Evolutionary conservation across 805 yeast species (phyloP).

Genomic region (Metschnikowia vanudenii): DNA sequence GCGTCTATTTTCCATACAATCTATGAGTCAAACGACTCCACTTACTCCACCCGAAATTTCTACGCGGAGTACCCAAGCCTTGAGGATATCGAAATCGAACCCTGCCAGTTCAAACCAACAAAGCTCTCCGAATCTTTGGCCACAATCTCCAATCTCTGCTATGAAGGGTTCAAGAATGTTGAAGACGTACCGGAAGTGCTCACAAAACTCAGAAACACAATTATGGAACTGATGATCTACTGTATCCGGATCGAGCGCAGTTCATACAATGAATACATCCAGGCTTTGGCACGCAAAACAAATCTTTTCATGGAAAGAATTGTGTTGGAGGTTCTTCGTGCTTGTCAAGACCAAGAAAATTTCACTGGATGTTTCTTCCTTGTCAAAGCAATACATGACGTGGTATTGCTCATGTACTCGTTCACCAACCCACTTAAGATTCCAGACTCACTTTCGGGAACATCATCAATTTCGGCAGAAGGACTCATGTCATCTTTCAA

Average conservation of each 20-base stretch:
- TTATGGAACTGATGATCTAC: conserved; percentile 15
- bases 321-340: conserved; percentile 12
- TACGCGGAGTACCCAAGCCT: conserved; percentile 13
- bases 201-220: conserved; percentile 11
- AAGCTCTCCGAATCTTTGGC: conserved; percentile 15
- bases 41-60: conserved; percentile 5
- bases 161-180: conserved; percentile 12
- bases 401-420: conserved; percentile 13
- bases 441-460: conserved; percentile 8
- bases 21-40: conserved; percentile 11
- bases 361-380: conserved; percentile 13
- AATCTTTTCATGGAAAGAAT: conserved; percentile 13
- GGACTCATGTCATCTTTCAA: conserved; percentile 2
- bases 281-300: conserved; percentile 11
- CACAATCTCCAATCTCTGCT: conserved; percentile 14
- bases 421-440: conserved; percentile 18
- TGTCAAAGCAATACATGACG: conserved; percentile 13
- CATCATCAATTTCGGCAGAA: conserved; percentile 1
- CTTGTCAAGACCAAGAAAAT: conserved; percentile 8
- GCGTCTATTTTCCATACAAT: conserved; percentile 8
- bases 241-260: conserved; percentile 16
- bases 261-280: conserved; percentile 14
- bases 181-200: conserved; percentile 11
- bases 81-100: conserved; percentile 11
- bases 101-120: conserved; percentile 7